Percentiles rank a stretch among this genome's conserved stretches.
Conservation (phyloP, 192 early-diverging fungal species). For the Entrophospora sp. region DNA sequence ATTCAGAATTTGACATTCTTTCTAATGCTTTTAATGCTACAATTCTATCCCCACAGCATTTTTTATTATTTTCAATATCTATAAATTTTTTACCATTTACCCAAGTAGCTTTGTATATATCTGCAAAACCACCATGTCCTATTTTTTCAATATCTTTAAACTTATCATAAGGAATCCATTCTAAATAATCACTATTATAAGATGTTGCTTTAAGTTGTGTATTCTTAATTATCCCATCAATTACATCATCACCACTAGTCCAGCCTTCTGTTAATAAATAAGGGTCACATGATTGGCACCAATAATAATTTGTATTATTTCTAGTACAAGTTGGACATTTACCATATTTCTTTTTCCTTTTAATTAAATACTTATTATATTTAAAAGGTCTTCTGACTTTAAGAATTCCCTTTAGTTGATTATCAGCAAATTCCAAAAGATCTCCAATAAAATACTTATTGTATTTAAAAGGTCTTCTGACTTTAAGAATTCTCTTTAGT, state of each 20-base stretch:
- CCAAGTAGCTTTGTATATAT: neutral
- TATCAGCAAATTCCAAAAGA: too few relatives aligned
- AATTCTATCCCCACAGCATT: neutral
- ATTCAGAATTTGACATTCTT: neutral
- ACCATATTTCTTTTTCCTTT: too few relatives aligned
- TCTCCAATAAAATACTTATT: too few relatives aligned
- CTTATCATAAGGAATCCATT: constrained; percentile 11
- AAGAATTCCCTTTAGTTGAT: too few relatives aligned
- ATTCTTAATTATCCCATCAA: neutral
- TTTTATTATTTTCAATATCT: neutral
- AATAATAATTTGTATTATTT: too few relatives aligned
- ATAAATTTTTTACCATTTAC: constrained; percentile 2
- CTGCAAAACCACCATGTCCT: neutral
- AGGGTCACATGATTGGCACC: too few relatives aligned
- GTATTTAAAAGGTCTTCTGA: too few relatives aligned
- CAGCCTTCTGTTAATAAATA: too few relatives aligned
- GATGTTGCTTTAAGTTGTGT: neutral
- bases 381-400: too few relatives aligned
- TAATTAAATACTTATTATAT: too few relatives aligned
- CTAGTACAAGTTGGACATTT: too few relatives aligned
- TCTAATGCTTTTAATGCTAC: neutral
- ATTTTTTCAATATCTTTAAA: neutral
- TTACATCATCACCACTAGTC: neutral
- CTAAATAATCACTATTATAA: neutral
- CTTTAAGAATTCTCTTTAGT: too few relatives aligned